Evolutionary conservation across 1,284 basidiomycete species (phyloP).

Genomic region (Vanrija humicola): DNA sequence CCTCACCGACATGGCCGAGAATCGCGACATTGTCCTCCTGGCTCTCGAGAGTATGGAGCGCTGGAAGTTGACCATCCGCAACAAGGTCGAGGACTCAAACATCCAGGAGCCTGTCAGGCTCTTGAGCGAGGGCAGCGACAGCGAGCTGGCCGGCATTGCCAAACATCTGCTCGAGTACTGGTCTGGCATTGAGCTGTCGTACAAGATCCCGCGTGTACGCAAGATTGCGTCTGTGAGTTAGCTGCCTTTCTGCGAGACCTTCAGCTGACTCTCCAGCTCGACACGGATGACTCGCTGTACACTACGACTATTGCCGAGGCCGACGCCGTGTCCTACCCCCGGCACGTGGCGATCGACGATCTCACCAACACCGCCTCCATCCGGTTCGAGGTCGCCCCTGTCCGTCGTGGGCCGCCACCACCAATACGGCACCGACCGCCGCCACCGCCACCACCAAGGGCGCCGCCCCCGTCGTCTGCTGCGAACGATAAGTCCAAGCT

Average conservation of each 20-base stretch:
- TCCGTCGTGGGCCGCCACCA: slow-evolving; percentile 22
- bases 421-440: slow-evolving; percentile 16
- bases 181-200: slow-evolving; percentile 39
- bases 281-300: slow-evolving; percentile 44
- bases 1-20: slow-evolving; percentile 66
- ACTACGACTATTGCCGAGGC: slow-evolving; percentile 44
- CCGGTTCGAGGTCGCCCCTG: slow-evolving; percentile 32
- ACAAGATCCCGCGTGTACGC: slow-evolving; percentile 39
- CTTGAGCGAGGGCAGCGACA: slow-evolving; percentile 25
- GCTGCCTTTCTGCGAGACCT: too few relatives aligned
- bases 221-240: slow-evolving; percentile 36
- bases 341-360: slow-evolving; percentile 23
- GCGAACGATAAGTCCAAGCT: slow-evolving; percentile 34
- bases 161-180: slow-evolving; percentile 40
- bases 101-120: slow-evolving; percentile 65
- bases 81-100: slow-evolving; percentile 88
- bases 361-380: slow-evolving; percentile 34
- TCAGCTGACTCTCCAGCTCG: slow-evolving; percentile 26
- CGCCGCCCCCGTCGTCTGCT: slow-evolving; percentile 7
- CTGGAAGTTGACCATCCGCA: slow-evolving; percentile 83
- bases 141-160: slow-evolving; percentile 25
- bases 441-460: slow-evolving; percentile 18
- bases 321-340: slow-evolving; percentile 13
- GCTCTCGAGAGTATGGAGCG: slow-evolving; percentile 65
- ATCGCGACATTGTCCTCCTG: slow-evolving; percentile 66